Percentiles rank a stretch among this genome's conserved stretches.
These are phyloP conservation scores for Fusarium brachygibbosum DNA, from an alignment of 2,329 filamentous ascomycete species.

Conservation along the genomic window DNA sequence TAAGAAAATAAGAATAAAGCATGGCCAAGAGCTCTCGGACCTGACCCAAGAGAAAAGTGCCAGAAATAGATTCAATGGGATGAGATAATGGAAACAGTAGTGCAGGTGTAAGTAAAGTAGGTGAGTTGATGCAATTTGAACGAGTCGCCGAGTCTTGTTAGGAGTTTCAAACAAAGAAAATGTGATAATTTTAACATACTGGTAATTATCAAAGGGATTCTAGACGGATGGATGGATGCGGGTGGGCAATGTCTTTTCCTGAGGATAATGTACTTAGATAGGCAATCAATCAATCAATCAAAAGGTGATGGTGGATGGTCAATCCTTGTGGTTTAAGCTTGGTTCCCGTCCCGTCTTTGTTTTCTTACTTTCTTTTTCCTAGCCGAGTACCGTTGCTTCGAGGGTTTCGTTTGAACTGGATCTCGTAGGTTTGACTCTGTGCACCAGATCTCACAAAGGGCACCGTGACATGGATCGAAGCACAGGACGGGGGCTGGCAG, in stretches of 20 bases:
- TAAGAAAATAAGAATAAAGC: constrained; percentile 29
- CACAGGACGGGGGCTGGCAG: constrained; percentile 43
- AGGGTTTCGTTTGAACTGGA: constrained; percentile 42
- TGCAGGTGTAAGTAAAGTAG: constrained; percentile 18
- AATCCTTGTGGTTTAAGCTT: constrained; percentile 15
- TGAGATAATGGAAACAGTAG: constrained; percentile 31
- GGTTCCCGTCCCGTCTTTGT: constrained; percentile 21
- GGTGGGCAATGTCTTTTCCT: not conserved
- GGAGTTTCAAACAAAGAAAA: constrained; percentile 33
- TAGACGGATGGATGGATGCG: not conserved
- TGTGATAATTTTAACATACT: constrained; percentile 8
- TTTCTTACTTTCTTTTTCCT: constrained; percentile 19
- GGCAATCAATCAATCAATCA: not conserved
- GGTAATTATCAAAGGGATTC: not conserved
- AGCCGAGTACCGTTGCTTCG: constrained; percentile 16
- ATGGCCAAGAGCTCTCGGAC: constrained; percentile 27
- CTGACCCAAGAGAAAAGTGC: constrained; percentile 24
- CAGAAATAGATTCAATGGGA: constrained; percentile 40
- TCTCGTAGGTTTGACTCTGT: constrained; percentile 45
- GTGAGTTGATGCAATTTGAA: constrained; percentile 17
- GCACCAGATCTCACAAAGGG: constrained; percentile 47
- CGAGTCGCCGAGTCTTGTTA: constrained; percentile 1
- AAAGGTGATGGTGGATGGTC: not conserved
- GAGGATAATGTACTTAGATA: not conserved
- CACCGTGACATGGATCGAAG: constrained; percentile 46